Evolutionary conservation across 345 rosid species (phyloP), one percentile per base, ranked within the genome.

Genomic region (Boechera stricta): DNA sequence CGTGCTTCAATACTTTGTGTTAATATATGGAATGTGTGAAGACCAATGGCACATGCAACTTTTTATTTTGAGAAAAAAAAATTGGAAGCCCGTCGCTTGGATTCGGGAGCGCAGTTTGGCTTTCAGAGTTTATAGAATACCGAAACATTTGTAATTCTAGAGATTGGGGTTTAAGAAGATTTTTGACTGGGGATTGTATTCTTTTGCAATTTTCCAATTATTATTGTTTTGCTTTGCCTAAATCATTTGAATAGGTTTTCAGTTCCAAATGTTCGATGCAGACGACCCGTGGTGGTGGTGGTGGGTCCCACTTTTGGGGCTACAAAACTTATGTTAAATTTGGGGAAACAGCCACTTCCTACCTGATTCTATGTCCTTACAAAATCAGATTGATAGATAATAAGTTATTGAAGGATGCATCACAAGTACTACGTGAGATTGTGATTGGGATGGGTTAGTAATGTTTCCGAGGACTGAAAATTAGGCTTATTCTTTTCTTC

Each of bases 1-100:
- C 79, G 53, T 75, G 67, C 68, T 67, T 68, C 69, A 75, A 29
- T 75, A 75, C 74, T 52, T 47, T 63, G 75, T 77, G 80, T 77
- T 69, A 44, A 69, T 77, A 77, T 62, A 38, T 69, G 64, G 57
- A 33, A 33, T 62, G 80, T 77, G 80, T 54, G 76, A 70, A 49
- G 75, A 77, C 71, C 29, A 44, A 62, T 42, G 42, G 66, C 74
- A 69, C 80, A 71, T 59, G 79, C 69, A 76, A 42, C 42, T 16
- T 76, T 77, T 77, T 56, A 53, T 42, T 63, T 64, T 38, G 26
- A 4, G 24, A 47, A 64, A 60, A 61, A 69, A 16, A 53, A 31
- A 5, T 53, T 11, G 76, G 55, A 71, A 64, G 80, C 61, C 58
- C 31, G 64, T 28, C 24, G 80, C 64, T 61, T 76, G 80, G 80